Percentiles rank a stretch among this genome's conserved stretches.
These are phyloP conservation scores for Xanthoconium stramineum DNA, from an alignment of 768 basidiomycete species.

Conservation along the genomic window DNA sequence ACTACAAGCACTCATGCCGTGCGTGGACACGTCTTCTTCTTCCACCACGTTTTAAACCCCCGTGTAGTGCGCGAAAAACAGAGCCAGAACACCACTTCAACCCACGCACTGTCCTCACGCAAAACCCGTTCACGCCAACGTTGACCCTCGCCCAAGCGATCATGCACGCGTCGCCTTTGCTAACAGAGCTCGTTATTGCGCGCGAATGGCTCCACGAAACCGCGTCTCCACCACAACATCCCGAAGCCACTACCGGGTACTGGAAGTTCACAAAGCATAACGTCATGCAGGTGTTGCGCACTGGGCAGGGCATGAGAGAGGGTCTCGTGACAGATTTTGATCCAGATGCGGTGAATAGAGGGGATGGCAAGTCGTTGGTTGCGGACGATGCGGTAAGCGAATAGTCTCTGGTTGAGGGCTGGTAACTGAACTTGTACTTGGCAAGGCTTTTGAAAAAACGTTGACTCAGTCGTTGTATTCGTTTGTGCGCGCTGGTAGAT, in stretches of 20 bases:
- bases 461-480: slow-evolving; percentile 76
- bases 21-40: slow-evolving; percentile 29
- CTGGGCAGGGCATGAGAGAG: slow-evolving; percentile 42
- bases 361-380: slow-evolving; percentile 57
- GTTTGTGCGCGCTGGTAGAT: slow-evolving; percentile 77
- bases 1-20: slow-evolving; percentile 76
- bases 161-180: slow-evolving; percentile 61
- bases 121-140: slow-evolving; percentile 83
- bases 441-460: slow-evolving; percentile 76
- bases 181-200: slow-evolving; percentile 74
- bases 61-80: slow-evolving; percentile 63
- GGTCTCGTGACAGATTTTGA: slow-evolving; percentile 69
- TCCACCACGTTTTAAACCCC: neutral
- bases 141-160: slow-evolving; percentile 72
- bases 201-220: slow-evolving; percentile 89
- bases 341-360: slow-evolving; percentile 71
- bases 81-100: slow-evolving; percentile 45
- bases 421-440: neutral
- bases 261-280: slow-evolving; percentile 80
- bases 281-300: slow-evolving; percentile 61
- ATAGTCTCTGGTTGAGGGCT: neutral
- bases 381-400: slow-evolving; percentile 73
- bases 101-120: slow-evolving; percentile 52
- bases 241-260: slow-evolving; percentile 78
- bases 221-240: slow-evolving; percentile 54